These are phyloP conservation scores for Melampsora americana DNA, from an alignment of 1,284 basidiomycete species.

Conservation along the genomic window DNA sequence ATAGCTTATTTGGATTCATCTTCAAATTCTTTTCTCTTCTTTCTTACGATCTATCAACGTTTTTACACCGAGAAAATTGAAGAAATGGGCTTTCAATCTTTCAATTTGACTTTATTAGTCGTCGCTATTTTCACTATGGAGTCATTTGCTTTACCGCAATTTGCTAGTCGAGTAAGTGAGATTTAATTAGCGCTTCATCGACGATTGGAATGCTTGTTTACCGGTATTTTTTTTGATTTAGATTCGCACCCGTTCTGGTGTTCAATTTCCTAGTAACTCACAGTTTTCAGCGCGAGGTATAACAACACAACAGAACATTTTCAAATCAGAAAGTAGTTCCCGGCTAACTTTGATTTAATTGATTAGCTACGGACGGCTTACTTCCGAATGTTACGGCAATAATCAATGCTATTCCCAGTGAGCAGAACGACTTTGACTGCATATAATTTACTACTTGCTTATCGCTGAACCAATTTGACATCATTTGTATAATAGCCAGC, in stretches of 20 bases:
- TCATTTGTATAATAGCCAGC: neutral
- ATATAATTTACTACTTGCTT: neutral
- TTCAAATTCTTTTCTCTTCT: too few species aligned
- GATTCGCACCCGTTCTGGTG: neutral
- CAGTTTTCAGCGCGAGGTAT: neutral
- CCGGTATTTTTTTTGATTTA: too few species aligned
- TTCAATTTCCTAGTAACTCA: neutral
- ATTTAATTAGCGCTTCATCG: too few species aligned
- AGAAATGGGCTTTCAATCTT: too few species aligned
- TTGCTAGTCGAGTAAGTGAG: too few species aligned
- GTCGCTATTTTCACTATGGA: too few species aligned
- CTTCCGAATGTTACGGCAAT: neutral
- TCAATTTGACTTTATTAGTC: too few species aligned
- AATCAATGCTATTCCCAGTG: neutral
- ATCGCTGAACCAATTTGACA: neutral
- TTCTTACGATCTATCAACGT: too few species aligned
- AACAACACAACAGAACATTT: neutral
- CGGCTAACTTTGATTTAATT: neutral
- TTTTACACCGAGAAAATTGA: too few species aligned
- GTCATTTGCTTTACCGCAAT: too few species aligned
- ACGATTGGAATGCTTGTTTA: too few species aligned
- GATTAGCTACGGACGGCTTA: neutral
- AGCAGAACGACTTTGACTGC: neutral
- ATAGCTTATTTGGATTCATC: too few species aligned
- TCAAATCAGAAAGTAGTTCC: neutral